Evolutionary conservation across 805 yeast genomes (phyloP).

Genomic region (Nematodospora valgi): DNA sequence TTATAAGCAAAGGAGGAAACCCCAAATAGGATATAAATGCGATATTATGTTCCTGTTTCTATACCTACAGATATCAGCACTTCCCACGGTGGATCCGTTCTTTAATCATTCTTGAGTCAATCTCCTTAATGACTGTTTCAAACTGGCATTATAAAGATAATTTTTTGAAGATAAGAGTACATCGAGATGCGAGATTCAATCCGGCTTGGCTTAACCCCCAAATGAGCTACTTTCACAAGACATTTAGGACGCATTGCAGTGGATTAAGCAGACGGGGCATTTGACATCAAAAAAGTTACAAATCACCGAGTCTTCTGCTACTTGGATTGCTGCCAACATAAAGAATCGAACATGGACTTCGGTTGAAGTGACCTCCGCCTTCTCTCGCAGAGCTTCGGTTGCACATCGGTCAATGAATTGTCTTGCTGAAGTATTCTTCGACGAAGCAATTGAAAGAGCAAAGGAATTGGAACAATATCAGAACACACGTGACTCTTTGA

Average conservation of each 20-base stretch:
- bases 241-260: slow-evolving; percentile 34
- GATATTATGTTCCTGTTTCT: too few relatives aligned
- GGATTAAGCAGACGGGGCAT: slow-evolving; percentile 34
- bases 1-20: too few relatives aligned
- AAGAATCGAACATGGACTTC: slow-evolving; percentile 36
- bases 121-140: not conserved
- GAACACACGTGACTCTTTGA: slow-evolving; percentile 12
- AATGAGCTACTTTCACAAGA: slow-evolving; percentile 24
- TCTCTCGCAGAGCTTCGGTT: slow-evolving; percentile 54
- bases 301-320: slow-evolving; percentile 35
- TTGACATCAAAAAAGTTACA: slow-evolving; percentile 32
- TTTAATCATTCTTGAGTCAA: too few relatives aligned
- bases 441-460: slow-evolving; percentile 23
- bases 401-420: slow-evolving; percentile 53
- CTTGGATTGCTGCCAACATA: slow-evolving; percentile 24
- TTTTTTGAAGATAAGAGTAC: slow-evolving; percentile 27
- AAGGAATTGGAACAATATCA: slow-evolving; percentile 21
- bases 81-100: too few relatives aligned
- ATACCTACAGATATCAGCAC: too few relatives aligned
- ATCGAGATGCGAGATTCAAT: slow-evolving; percentile 41
- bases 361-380: slow-evolving; percentile 48
- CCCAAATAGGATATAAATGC: too few relatives aligned
- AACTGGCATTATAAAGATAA: not conserved
- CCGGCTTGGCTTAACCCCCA: slow-evolving; percentile 43
- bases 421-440: slow-evolving; percentile 34